phyloP scores from a whole-genome alignment of 306 rosid genomes.

The Corylus americana region DNA sequence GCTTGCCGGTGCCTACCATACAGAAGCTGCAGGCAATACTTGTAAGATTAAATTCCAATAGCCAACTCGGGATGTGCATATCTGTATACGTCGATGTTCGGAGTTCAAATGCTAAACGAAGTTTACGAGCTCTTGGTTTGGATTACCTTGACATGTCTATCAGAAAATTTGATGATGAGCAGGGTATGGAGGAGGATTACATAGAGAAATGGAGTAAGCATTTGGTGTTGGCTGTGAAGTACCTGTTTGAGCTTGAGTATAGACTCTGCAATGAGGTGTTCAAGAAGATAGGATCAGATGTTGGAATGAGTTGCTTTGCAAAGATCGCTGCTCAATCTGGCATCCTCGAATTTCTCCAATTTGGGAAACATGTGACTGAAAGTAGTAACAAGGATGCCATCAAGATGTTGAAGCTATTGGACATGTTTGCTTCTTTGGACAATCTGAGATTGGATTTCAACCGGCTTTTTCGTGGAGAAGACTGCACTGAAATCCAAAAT shows the following conservation, averaged over 20 bases:
- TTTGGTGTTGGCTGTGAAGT: conserved; percentile 57
- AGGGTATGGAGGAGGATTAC: conserved; percentile 33
- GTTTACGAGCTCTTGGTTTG: conserved; percentile 64
- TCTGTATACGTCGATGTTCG: conserved; percentile 59
- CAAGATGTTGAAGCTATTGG: conserved; percentile 73
- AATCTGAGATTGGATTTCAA: conserved; percentile 62
- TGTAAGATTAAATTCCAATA: conserved; percentile 53
- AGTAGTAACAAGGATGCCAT: conserved; percentile 61
- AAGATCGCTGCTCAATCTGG: conserved; percentile 58
- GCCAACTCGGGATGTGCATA: conserved; percentile 49
- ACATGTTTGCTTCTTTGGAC: conserved; percentile 62
- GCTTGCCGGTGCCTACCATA: conserved; percentile 33
- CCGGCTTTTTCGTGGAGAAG: conserved; percentile 58
- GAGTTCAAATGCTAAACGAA: conserved; percentile 46
- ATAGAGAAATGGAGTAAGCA: conserved; percentile 68
- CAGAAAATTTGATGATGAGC: conserved; percentile 35
- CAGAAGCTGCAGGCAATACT: conserved; percentile 51
- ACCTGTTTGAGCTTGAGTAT: conserved; percentile 52
- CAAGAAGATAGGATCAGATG: conserved; percentile 45
- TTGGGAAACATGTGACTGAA: conserved; percentile 56
- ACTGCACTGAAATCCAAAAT: conserved; percentile 56
- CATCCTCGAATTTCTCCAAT: conserved; percentile 61
- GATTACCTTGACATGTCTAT: conserved; percentile 57
- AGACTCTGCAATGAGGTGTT: conserved; percentile 52
- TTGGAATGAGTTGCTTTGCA: conserved; percentile 52